Evolutionary conservation across 495 filamentous ascomycete species (phyloP).

Genomic region (Aspergillus bertholletiae): DNA sequence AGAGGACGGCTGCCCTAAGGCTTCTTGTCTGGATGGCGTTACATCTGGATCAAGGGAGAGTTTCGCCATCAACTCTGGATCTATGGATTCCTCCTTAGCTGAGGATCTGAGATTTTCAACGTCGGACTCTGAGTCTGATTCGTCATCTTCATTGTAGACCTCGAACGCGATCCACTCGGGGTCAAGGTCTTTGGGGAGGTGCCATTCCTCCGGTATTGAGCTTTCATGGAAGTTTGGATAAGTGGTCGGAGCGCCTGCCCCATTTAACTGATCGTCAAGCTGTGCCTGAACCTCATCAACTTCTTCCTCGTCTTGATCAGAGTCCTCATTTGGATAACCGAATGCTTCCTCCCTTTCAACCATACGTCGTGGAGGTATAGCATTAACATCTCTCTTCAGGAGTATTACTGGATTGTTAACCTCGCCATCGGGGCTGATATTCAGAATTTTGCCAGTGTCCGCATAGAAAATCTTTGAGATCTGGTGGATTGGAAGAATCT

Average conservation of each 20-base stretch:
- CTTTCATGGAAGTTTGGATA: constrained; percentile 27
- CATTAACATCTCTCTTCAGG: constrained; percentile 78
- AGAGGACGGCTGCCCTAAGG: constrained; percentile 13
- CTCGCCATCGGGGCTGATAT: constrained; percentile 75
- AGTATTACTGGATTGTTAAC: constrained; percentile 83
- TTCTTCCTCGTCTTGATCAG: constrained; percentile 31
- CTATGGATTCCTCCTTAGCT: constrained; percentile 24
- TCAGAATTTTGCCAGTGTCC: constrained; percentile 90
- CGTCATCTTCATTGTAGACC: constrained; percentile 67
- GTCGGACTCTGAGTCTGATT: constrained; percentile 59
- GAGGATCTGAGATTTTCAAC: constrained; percentile 29
- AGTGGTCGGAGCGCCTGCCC: constrained; percentile 30
- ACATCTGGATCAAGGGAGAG: constrained; percentile 31
- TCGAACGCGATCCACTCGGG: constrained; percentile 96
- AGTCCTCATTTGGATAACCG: constrained; percentile 13
- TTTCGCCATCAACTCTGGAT: constrained; percentile 39
- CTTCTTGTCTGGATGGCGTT: constrained; percentile 19
- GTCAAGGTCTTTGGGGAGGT: constrained; percentile 75
- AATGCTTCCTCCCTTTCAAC: constrained; percentile 47
- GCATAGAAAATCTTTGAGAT: constrained; percentile 97
- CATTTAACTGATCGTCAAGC: constrained; percentile 64
- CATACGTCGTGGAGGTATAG: constrained; percentile 66
- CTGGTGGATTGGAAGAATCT: constrained; percentile 83
- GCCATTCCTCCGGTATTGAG: constrained; percentile 50
- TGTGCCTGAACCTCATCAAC: constrained; percentile 56